Base-by-base conservation (phyloP, 2,329 filamentous ascomycete genomes). In the Fusarium phyllophilum region DNA sequence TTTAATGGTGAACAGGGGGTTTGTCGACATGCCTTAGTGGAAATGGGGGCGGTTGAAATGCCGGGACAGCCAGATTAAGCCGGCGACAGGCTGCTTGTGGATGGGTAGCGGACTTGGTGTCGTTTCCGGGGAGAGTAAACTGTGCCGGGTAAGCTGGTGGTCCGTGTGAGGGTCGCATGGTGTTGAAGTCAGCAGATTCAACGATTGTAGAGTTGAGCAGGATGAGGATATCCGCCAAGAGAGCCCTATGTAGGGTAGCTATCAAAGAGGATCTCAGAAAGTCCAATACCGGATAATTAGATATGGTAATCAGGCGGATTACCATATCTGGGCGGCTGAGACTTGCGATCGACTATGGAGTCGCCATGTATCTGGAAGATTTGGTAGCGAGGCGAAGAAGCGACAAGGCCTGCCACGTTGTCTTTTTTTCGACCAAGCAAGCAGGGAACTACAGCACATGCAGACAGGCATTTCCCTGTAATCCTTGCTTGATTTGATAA, bases 161-260 rank as follows among this genome's bases (percentile, higher is more conserved):
- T 41, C 38, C 31, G 48, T 55, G 61, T 51, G 54, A 72, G 68
- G 72, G 71, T 77, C 71, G 73, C 75, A 77, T 76, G 58, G 70
- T 49, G 33, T 73, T 59, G 65, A 66, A 78, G 73, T 76, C 77
- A 78, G 72, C 74, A 75, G 77, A 66, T 78, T 74, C 57, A 66
- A 66, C 31, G 52, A 63, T 59, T 22, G 69, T 52, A 52, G 54
- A 54, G 46, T 41, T 62, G 57, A 48, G 38, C 34, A 49, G 52
- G 39, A 34, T 46, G 33, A 38, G 26, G n/a, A 42, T 29, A 20
- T 44, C 31, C 22, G 33, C 15, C 36, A n/a, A 29, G 36, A 60
- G 58, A 54, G 36, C 41, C 45, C 45, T 41, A 49, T 58, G 52
- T 34, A 57, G 59, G 33, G 57, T 24, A 42, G 33, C 55, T 48